These are phyloP conservation scores for Middelhovenomyces tepae DNA, from an alignment of 805 yeast genomes.

Conservation along the genomic window DNA sequence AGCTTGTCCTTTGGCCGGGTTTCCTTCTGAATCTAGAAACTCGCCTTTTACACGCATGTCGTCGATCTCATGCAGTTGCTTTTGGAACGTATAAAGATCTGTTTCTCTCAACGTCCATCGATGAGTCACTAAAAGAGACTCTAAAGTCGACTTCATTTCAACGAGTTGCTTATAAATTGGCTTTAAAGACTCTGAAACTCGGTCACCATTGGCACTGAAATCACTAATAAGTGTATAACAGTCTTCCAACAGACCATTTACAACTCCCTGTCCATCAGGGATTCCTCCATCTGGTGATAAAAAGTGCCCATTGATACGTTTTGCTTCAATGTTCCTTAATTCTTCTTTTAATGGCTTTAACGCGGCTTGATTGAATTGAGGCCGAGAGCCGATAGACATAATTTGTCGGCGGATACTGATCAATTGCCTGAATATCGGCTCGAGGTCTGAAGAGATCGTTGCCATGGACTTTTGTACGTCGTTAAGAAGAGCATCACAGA, in stretches of 20 bases:
- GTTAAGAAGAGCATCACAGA: slow-evolving; percentile 50
- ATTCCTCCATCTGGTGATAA: slow-evolving; percentile 14
- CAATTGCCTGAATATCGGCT: slow-evolving; percentile 47
- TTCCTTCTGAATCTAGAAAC: slow-evolving; percentile 28
- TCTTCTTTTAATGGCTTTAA: slow-evolving; percentile 31
- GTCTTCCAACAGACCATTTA: slow-evolving; percentile 54
- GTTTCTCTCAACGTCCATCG: slow-evolving; percentile 98
- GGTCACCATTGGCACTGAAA: slow-evolving; percentile 39
- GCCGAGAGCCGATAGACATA: slow-evolving; percentile 41
- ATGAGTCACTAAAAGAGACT: slow-evolving; percentile 78
- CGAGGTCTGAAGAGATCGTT: slow-evolving; percentile 43
- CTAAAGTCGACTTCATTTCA: slow-evolving; percentile 63
- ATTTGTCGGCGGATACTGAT: slow-evolving; percentile 56
- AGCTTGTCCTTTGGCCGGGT: slow-evolving; percentile 23
- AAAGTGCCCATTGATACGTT: slow-evolving; percentile 52
- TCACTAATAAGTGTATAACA: slow-evolving; percentile 70
- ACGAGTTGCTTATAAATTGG: slow-evolving; percentile 56
- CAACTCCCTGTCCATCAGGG: slow-evolving; percentile 24
- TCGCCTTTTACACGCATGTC: slow-evolving; percentile 56
- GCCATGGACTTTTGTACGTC: slow-evolving; percentile 49
- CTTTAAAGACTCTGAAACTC: slow-evolving; percentile 40
- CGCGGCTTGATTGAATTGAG: slow-evolving; percentile 25
- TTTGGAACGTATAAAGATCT: slow-evolving; percentile 79
- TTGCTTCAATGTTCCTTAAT: slow-evolving; percentile 36
- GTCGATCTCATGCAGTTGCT: slow-evolving; percentile 64